Base-by-base conservation (phyloP, 495 filamentous ascomycete species). In the Zalerion maritima region DNA sequence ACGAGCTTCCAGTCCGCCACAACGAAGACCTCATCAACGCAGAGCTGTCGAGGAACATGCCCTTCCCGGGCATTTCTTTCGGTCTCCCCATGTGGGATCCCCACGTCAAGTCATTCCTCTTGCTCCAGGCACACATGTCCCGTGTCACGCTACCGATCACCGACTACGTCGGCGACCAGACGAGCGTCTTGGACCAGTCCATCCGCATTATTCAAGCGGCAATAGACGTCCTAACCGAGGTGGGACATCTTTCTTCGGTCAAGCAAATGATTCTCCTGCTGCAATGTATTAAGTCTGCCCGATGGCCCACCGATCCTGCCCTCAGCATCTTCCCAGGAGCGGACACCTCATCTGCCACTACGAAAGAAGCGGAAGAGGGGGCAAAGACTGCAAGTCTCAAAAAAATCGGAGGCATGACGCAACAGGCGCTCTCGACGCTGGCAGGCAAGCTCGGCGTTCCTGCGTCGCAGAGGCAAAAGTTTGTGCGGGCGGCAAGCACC, bases 11-110 rank as follows among this genome's bases (percentile, higher is more conserved):
- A 1, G 91, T 96, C n/a, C 78, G 89, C 3, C 89, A 99, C 54
- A 99, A 99, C 50, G 89, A 99, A 55, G 89, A 99, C 52, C 74
- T 99, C 20, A 86, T 99, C 62, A 99, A 99, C 48, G 76, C 72
- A 1, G 86, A 96, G 45, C 62, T 99, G 3, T 81, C 85, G 2
- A 73, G 72, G 21, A 79, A 81, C 37, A 60, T 96, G 1, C 53
- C 61, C 6, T 77, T 93, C 46, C 52, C 58, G 1, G 55, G 53
- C 8, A 46, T 42, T 7, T 41, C 45, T 4, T 76, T 75, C 13
- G 65, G 65, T 23, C 47, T 91, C 26, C 87, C 84, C 0, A 81
- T 96, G 76, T 94, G 89, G 86, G 89, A 99, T 55, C 89, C 89
- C 9, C 89, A 99, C 49, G 81, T 96, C 42, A 99, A 99, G 46